Percentiles rank a stretch among this genome's conserved stretches.
Evolutionary conservation across 768 basidiomycete species (phyloP).

Genomic region (Russula sp.): DNA sequence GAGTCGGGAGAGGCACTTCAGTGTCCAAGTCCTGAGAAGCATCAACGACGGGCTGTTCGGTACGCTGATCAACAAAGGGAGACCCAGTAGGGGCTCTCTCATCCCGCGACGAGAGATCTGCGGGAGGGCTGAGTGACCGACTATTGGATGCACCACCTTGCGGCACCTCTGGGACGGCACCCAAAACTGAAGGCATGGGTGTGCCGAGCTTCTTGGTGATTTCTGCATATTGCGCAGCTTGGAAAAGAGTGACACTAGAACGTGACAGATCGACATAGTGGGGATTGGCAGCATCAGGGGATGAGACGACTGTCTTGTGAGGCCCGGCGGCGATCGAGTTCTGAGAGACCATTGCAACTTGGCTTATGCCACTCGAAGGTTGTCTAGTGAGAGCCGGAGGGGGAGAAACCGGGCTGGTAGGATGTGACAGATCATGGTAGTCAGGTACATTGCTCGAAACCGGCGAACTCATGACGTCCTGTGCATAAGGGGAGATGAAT

Average conservation of each 20-base stretch:
- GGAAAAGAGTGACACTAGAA: slow-evolving; percentile 67
- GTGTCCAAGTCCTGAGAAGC: slow-evolving; percentile 13
- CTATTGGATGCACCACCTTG: slow-evolving; percentile 17
- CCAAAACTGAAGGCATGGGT: slow-evolving; percentile 23
- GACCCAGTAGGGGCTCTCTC: slow-evolving; percentile 22
- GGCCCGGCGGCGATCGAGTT: slow-evolving; percentile 22
- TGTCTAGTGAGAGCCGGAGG: slow-evolving; percentile 19
- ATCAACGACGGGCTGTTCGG: not conserved
- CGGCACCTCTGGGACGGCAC: slow-evolving; percentile 22
- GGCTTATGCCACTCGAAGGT: not conserved
- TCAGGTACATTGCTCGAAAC: slow-evolving; percentile 23
- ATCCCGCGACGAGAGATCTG: not conserved
- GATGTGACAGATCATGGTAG: slow-evolving; percentile 1
- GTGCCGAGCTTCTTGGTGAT: slow-evolving; percentile 51
- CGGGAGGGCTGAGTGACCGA: not conserved
- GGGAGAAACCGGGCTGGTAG: not conserved
- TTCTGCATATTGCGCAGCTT: slow-evolving; percentile 67
- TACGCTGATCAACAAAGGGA: slow-evolving; percentile 27
- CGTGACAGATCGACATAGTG: slow-evolving; percentile 61
- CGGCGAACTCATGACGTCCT: slow-evolving; percentile 33
- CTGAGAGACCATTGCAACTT: slow-evolving; percentile 19
- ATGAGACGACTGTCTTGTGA: slow-evolving; percentile 17
- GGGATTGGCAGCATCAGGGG: slow-evolving; percentile 20
- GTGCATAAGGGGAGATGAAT: slow-evolving; percentile 34
- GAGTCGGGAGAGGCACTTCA: slow-evolving; percentile 26